Base-by-base conservation (phyloP, 768 basidiomycete genomes). In the Udeniomyces megalosporus region DNA sequence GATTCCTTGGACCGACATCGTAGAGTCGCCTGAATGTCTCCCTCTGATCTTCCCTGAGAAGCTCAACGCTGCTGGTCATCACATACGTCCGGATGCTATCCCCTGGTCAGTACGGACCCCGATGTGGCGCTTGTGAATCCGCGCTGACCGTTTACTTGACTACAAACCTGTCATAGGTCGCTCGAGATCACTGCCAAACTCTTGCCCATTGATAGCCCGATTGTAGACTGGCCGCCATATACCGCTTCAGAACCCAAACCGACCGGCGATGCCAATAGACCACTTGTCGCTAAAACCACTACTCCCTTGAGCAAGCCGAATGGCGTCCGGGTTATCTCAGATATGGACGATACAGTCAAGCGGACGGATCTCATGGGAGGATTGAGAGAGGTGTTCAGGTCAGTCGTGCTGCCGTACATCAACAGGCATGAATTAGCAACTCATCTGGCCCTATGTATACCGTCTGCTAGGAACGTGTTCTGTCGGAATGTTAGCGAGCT, bases 271-370 rank as follows among this genome's bases (percentile, higher is more conserved):
- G 38, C 10, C 38, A 42, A 17, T 17, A 42, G 38, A 17, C 10
- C 17, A 42, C 38, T 67, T 14, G 63, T 31, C 29, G 66, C 67
- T 34, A 64, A 62, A 15, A 46, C 55, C 0, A 49, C 68, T 11
- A 65, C 61, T 4, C 60, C 53, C n/a, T 31, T 61, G 34, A 44
- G 32, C 8, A 54, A 38, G 15, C 42, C 51, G 32, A 54, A 4
- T 1, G 73, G 72, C 10, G 53, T 92, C 15, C 82, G 88, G 20
- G 80, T 93, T 59, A 84, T 96, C 15, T 92, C 89, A 8, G 92
- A 96, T 68, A 85, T 96, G 47, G 92, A 96, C 69, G 92, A 96
- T 73, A 96, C 92, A 0, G 78, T 95, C 61, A 92, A 92, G 70
- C 70, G 78, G 28, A 84, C 89, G 0, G 82, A 84, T 50, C 78